phyloP scores from a whole-genome alignment of 1,284 basidiomycete species.

The Fomitopsis schrenkii region DNA sequence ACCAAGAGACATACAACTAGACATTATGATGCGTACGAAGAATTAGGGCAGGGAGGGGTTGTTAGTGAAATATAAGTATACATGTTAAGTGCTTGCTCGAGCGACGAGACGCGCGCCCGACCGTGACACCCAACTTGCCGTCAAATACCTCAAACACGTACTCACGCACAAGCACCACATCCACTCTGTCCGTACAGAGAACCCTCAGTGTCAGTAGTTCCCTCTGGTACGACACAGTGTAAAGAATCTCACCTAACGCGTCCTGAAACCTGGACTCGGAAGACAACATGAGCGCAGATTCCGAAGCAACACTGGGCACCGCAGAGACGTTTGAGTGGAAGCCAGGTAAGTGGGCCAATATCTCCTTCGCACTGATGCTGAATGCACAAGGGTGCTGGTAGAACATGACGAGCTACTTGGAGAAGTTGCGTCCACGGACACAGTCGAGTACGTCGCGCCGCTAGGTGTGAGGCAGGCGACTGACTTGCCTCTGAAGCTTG shows the following conservation, averaged over 20 bases:
- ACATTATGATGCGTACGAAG: too few species aligned
- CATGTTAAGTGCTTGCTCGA: too few species aligned
- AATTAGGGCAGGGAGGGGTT: too few species aligned
- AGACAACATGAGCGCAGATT: not conserved
- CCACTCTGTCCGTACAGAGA: not conserved
- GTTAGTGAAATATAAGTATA: too few species aligned
- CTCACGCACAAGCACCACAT: not conserved
- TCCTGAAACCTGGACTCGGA: not conserved
- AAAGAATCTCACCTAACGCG: not conserved
- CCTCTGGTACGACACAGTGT: not conserved
- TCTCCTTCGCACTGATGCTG: constrained; percentile 1
- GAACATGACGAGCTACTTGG: constrained; percentile 64
- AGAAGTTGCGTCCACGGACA: constrained; percentile 66
- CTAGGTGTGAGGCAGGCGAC: not conserved
- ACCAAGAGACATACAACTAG: too few species aligned
- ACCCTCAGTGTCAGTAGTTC: not conserved
- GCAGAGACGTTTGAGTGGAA: constrained; percentile 18
- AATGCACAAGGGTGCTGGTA: constrained; percentile 29
- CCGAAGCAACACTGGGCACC: not conserved
- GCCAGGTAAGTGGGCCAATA: constrained; percentile 17
- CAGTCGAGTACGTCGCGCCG: constrained; percentile 61
- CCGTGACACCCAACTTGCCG: too few species aligned
- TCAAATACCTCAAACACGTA: not conserved
- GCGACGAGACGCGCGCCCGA: too few species aligned
- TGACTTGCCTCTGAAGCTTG: constrained; percentile 37